phyloP scores from a whole-genome alignment of 1,284 basidiomycete species.

The Phlebopus sp. region DNA sequence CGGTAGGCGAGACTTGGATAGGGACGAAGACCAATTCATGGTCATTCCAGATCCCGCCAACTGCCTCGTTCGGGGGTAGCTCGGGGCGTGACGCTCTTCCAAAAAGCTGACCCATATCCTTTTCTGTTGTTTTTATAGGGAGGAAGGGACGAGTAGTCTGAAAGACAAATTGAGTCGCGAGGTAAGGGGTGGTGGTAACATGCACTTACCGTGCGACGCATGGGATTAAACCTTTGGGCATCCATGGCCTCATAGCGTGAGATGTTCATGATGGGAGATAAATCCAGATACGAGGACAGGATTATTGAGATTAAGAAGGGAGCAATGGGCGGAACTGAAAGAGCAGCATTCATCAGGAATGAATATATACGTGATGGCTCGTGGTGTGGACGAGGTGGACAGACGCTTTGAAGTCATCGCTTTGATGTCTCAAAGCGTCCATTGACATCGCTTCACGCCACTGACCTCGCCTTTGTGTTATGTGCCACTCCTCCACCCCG shows the following conservation, averaged over 20 bases:
- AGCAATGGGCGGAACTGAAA: conserved; percentile 28
- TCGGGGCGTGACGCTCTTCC: conserved; percentile 21
- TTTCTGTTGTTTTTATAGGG: conserved; percentile 7
- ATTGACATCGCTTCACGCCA: conserved; percentile 13
- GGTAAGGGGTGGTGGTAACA: conserved; percentile 14
- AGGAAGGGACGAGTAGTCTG: conserved; percentile 18
- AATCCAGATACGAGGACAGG: conserved; percentile 29
- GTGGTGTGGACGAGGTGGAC: conserved; percentile 19
- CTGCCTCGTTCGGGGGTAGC: conserved; percentile 13
- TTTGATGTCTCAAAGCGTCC: conserved; percentile 19
- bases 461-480: conserved; percentile 19
- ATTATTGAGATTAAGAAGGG: conserved; percentile 28
- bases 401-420: conserved; percentile 18
- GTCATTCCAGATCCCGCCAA: conserved; percentile 33
- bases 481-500: conserved; percentile 8
- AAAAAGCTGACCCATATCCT: conserved; percentile 27
- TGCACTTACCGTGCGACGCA: conserved; percentile 25
- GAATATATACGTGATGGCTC: conserved; percentile 22
- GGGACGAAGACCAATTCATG: conserved; percentile 32
- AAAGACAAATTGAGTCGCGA: conserved; percentile 19
- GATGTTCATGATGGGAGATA: conserved; percentile 26
- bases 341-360: conserved; percentile 23
- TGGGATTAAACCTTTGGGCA: conserved; percentile 31
- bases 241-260: conserved; percentile 29
- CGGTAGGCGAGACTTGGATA: conserved; percentile 21